Conservation (phyloP, 208 protist species). For the Trypanosoma conorhini region DNA sequence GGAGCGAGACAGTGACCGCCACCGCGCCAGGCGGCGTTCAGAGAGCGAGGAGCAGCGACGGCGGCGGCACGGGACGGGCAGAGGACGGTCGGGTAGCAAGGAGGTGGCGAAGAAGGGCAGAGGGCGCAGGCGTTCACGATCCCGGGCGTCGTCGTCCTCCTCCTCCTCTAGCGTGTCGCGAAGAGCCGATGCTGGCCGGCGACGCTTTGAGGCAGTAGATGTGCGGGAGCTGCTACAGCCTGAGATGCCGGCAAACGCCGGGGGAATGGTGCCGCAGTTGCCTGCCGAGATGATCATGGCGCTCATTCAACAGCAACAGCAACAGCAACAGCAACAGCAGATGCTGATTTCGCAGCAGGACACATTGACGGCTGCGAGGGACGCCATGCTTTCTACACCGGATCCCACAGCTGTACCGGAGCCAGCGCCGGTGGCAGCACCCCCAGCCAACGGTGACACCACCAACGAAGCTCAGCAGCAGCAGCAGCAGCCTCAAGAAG, state of each 20-base stretch:
- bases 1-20: constrained; percentile 9
- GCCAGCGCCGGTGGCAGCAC: not conserved
- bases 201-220: constrained; percentile 25
- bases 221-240: constrained; percentile 25
- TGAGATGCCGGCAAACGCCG: not conserved
- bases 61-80: not conserved
- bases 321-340: constrained; percentile 16
- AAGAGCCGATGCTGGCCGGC: not conserved
- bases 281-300: constrained; percentile 7
- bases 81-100: not conserved
- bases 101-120: not conserved
- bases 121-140: constrained; percentile 13
- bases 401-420: not conserved
- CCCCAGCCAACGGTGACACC: not conserved
- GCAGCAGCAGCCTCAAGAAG: constrained; percentile 3
- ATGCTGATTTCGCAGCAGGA: constrained; percentile 8
- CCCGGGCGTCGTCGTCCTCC: not conserved
- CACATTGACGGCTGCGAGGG: not conserved
- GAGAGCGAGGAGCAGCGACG: constrained; percentile 17
- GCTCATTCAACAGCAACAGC: constrained; percentile 22
- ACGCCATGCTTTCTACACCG: not conserved
- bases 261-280: not conserved
- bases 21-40: constrained; percentile 11
- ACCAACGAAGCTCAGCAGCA: constrained; percentile 5
- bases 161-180: not conserved